Evolutionary conservation across 768 basidiomycete genomes (phyloP).

Genomic region (Collybia mongolica): DNA sequence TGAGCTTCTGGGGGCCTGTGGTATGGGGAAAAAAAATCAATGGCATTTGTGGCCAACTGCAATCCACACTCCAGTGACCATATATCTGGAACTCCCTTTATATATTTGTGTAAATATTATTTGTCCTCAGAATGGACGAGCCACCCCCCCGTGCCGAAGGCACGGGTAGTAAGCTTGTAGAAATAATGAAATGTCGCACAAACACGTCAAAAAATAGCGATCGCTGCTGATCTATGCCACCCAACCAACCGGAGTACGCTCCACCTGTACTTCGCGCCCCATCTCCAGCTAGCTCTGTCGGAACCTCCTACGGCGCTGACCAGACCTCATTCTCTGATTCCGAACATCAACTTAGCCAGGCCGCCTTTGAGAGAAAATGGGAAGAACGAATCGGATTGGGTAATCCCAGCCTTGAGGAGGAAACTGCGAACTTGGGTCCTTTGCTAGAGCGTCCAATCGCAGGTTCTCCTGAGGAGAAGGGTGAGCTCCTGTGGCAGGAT

Average conservation of each 20-base stretch:
- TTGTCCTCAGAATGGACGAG: no score
- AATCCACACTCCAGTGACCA: no score
- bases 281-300: conserved; percentile 53
- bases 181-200: no score
- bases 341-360: conserved; percentile 35
- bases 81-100: no score
- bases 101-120: no score
- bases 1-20: no score
- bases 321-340: conserved; percentile 44
- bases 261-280: conserved; percentile 45
- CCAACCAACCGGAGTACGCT: conserved; percentile 42
- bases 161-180: no score
- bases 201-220: no score
- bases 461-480: conserved; percentile 29
- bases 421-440: conserved; percentile 36
- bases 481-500: conserved; percentile 22
- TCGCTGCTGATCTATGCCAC: conserved; percentile 12
- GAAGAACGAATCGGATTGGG: conserved; percentile 36
- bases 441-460: conserved; percentile 28
- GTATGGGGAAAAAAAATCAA: no score
- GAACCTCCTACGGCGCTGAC: conserved; percentile 43
- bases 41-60: no score
- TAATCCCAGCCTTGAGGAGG: conserved; percentile 37
- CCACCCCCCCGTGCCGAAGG: no score
- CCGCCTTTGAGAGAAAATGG: conserved; percentile 42